Base-by-base conservation (phyloP, 768 basidiomycete genomes). In the Pleurotus tuber-regium region DNA sequence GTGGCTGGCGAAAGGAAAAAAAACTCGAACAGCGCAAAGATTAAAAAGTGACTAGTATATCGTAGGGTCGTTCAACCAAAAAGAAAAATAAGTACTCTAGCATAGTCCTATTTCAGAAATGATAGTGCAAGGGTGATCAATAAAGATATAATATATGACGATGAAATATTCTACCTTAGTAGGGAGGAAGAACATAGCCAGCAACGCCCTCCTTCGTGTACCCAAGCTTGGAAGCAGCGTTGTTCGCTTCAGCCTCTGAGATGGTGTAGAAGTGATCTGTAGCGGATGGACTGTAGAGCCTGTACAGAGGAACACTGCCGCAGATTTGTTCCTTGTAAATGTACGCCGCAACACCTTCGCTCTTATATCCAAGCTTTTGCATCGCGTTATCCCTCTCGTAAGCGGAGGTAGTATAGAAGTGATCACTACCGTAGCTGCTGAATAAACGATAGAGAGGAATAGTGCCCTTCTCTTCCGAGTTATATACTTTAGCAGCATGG, bases 101-200 rank as follows among this genome's bases (percentile, higher is more conserved):
- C n/a, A n/a, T n/a, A n/a, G n/a, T n/a, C n/a, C n/a, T n/a, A n/a
- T n/a, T n/a, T n/a, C n/a, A n/a, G n/a, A n/a, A n/a, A n/a, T n/a
- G n/a, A n/a, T n/a, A n/a, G n/a, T n/a, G n/a, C n/a, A n/a, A n/a
- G n/a, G n/a, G n/a, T n/a, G n/a, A n/a, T n/a, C n/a, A n/a, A n/a
- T n/a, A n/a, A n/a, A n/a, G n/a, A n/a, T n/a, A n/a, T n/a, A n/a
- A n/a, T n/a, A n/a, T n/a, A n/a, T n/a, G n/a, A n/a, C n/a, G n/a
- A n/a, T n/a, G n/a, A n/a, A n/a, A n/a, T n/a, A n/a, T n/a, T n/a
- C n/a, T 14, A 36, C 14, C 35, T 35, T 33, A 47, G 6, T 50
- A 21, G 25, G 25, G 24, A 28, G 56, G 19, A 21, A 52, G 51
- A 10, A 57, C 50, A 43, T 54, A 52, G n/a, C 53, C 56, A 3